Conservation (phyloP, 495 filamentous ascomycete genomes). For the Trichoderma parareesei region DNA sequence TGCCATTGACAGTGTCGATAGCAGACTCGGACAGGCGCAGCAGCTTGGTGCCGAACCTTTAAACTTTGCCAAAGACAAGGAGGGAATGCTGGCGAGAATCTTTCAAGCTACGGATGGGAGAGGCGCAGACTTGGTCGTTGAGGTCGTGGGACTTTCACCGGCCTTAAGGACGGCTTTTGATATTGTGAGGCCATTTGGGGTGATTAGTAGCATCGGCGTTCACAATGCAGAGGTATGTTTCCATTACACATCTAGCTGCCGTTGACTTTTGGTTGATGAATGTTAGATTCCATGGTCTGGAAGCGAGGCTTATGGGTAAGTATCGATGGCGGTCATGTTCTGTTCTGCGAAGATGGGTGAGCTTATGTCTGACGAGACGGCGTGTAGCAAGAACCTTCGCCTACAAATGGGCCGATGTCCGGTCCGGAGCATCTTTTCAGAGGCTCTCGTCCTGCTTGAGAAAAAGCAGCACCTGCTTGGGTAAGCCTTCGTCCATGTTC, state of each 20-base stretch:
- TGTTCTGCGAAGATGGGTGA: too few species aligned
- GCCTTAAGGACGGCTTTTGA: slow-evolving; percentile 81
- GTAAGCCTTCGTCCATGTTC: slow-evolving; percentile 40
- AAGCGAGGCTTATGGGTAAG: slow-evolving; percentile 65
- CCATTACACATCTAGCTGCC: not conserved
- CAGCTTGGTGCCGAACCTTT: slow-evolving; percentile 77
- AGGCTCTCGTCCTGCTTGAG: slow-evolving; percentile 69
- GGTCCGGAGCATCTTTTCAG: slow-evolving; percentile 72
- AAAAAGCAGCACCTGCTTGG: slow-evolving; percentile 74
- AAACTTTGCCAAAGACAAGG: slow-evolving; percentile 66
- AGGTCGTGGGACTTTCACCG: slow-evolving; percentile 80
- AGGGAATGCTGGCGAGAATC: slow-evolving; percentile 61
- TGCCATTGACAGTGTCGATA: slow-evolving; percentile 76
- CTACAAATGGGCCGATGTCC: slow-evolving; percentile 95
- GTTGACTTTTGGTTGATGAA: slow-evolving; percentile 17
- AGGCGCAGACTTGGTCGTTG: slow-evolving; percentile 85
- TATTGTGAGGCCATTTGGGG: slow-evolving; percentile 76
- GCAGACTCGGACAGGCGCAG: slow-evolving; percentile 68
- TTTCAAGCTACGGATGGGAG: slow-evolving; percentile 71
- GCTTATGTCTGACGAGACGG: too few species aligned
- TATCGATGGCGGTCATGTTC: not conserved
- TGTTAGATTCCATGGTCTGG: slow-evolving; percentile 75
- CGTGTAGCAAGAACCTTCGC: slow-evolving; percentile 63
- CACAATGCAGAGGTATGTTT: slow-evolving; percentile 72
- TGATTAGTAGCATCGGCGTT: slow-evolving; percentile 83